Conservation (phyloP, 495 filamentous ascomycete species). For the Trichoderma reesei region DNA sequence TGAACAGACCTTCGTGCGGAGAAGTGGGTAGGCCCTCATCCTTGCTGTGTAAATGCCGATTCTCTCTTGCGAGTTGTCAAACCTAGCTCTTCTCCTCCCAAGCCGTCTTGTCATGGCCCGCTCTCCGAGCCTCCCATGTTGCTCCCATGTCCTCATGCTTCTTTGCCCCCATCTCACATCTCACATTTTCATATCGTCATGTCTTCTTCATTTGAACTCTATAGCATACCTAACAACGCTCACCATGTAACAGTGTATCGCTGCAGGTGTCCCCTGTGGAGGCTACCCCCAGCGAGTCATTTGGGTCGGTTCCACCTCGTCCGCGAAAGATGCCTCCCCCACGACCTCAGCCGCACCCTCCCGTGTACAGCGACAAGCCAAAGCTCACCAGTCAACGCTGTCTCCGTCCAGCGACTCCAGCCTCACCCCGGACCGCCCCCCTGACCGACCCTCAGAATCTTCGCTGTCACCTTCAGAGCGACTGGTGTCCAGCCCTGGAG, state of each 20-base stretch:
- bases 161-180: no score
- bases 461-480: constrained; percentile 11
- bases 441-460: constrained; percentile 11
- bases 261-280: constrained; percentile 18
- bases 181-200: no score
- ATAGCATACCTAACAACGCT: neutral
- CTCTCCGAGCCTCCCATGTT: no score
- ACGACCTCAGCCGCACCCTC: neutral
- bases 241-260: constrained; percentile 16
- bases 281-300: constrained; percentile 27
- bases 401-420: neutral
- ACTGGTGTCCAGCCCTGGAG: constrained; percentile 8
- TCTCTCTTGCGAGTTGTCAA: neutral
- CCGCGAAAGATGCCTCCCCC: neutral
- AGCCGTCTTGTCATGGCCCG: no score
- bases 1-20: constrained; percentile 26
- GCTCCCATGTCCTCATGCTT: no score
- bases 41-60: neutral
- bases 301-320: constrained; percentile 19
- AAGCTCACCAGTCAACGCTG: neutral
- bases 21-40: constrained; percentile 4
- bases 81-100: neutral
- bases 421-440: neutral
- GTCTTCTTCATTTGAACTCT: no score
- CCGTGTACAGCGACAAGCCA: neutral